phyloP scores from a whole-genome alignment of 2,329 filamentous ascomycete genomes.

The Cladophialophora chaetospira region DNA sequence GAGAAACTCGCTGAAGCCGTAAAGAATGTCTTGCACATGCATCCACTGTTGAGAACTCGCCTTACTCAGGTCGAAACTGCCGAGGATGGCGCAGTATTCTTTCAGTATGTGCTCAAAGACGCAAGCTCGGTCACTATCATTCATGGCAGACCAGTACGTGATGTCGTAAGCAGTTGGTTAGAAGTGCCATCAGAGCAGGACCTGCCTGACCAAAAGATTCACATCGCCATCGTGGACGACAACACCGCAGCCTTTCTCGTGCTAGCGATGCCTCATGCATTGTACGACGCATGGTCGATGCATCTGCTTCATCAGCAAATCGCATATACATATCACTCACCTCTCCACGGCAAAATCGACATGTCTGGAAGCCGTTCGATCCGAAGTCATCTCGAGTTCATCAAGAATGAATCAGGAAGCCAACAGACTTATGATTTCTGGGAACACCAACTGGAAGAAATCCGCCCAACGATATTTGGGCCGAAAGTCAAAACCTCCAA shows the following conservation, averaged over 20 bases:
- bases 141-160: slow-evolving; percentile 5
- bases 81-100: slow-evolving; percentile 5
- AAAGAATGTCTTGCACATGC: slow-evolving; percentile 57
- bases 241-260: slow-evolving; percentile 47
- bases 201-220: neutral
- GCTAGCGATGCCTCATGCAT: slow-evolving; percentile 78
- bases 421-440: slow-evolving; percentile 65
- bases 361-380: neutral
- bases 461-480: slow-evolving; percentile 12
- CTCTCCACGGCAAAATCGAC: neutral
- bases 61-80: slow-evolving; percentile 61
- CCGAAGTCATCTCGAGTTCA: slow-evolving; percentile 54
- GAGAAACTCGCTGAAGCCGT: slow-evolving; percentile 63
- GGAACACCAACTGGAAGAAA: slow-evolving; percentile 60
- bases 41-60: slow-evolving; percentile 73
- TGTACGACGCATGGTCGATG: slow-evolving; percentile 89
- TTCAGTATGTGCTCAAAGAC: slow-evolving; percentile 20
- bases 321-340: slow-evolving; percentile 4
- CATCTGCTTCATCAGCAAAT: slow-evolving; percentile 68
- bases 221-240: slow-evolving; percentile 42
- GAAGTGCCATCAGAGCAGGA: slow-evolving; percentile 23
- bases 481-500: neutral
- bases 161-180: slow-evolving; percentile 13
- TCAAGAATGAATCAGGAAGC: slow-evolving; percentile 53
- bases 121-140: slow-evolving; percentile 2